A percentile compares a stretch with the other conserved stretches of the same genome.
phyloP scores from a whole-genome alignment of 2,329 filamentous ascomycete genomes.

The Aspergillus sergii region DNA sequence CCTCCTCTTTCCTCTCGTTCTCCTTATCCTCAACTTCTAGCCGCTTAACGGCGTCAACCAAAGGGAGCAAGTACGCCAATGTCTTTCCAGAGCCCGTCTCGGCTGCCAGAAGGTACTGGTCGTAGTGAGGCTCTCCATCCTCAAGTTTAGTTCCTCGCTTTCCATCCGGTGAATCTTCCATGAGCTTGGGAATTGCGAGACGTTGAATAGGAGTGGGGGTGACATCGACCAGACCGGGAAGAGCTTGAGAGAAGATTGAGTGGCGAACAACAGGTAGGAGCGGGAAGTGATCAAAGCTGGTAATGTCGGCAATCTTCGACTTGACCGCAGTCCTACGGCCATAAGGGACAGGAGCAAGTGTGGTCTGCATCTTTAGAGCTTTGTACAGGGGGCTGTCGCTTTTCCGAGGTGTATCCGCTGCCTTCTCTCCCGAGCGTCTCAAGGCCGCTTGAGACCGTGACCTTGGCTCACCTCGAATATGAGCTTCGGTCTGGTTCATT shows the following conservation, averaged over 20 bases:
- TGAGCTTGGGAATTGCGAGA: constrained; percentile 80
- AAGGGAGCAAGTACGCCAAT: constrained; percentile 83
- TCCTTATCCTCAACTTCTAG: constrained; percentile 67
- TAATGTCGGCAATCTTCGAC: constrained; percentile 64
- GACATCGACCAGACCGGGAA: constrained; percentile 73
- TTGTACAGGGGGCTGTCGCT: constrained; percentile 64
- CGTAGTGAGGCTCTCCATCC: constrained; percentile 51
- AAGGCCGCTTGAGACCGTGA: constrained; percentile 44
- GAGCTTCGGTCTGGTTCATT: constrained; percentile 59
- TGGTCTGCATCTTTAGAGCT: constrained; percentile 90
- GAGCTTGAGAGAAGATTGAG: constrained; percentile 71
- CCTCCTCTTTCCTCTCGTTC: constrained; percentile 56
- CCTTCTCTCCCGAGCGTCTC: constrained; percentile 42
- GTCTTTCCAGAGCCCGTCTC: constrained; percentile 98
- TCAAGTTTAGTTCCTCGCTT: constrained; percentile 34
- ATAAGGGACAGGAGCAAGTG: constrained; percentile 76
- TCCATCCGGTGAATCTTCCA: constrained; percentile 56
- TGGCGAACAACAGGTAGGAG: constrained; percentile 72
- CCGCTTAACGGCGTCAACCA: constrained; percentile 81
- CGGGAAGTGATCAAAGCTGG: constrained; percentile 79
- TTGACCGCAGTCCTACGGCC: constrained; percentile 64
- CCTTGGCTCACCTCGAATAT: constrained; percentile 45
- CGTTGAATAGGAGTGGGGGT: constrained; percentile 87
- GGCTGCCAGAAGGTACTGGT: constrained; percentile 81
- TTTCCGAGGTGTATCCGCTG: constrained; percentile 40